Conservation (phyloP, 805 yeast species). For the Hanseniaspora singularis region DNA sequence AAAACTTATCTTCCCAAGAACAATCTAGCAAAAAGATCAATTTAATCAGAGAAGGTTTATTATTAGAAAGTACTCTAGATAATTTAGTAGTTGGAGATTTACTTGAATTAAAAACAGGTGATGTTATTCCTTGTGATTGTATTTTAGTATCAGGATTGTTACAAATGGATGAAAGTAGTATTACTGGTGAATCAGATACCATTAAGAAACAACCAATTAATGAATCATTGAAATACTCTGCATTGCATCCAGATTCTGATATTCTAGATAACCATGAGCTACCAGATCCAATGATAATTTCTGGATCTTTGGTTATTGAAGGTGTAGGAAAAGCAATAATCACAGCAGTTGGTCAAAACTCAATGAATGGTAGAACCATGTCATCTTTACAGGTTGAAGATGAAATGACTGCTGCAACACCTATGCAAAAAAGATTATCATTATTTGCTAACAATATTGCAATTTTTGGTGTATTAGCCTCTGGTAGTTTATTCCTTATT, state of each 20-base stretch:
- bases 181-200: slow-evolving; percentile 89
- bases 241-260: slow-evolving; percentile 22
- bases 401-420: slow-evolving; percentile 51
- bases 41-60: slow-evolving; percentile 58
- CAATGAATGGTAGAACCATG: slow-evolving; percentile 88
- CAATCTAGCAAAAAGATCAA: slow-evolving; percentile 61
- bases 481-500: slow-evolving; percentile 66
- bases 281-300: slow-evolving; percentile 73
- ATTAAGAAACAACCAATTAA: slow-evolving; percentile 54
- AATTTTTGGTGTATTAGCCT: slow-evolving; percentile 83
- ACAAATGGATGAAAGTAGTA: slow-evolving; percentile 82
- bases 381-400: slow-evolving; percentile 60
- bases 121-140: slow-evolving; percentile 81
- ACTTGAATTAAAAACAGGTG: slow-evolving; percentile 79
- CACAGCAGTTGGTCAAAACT: slow-evolving; percentile 81
- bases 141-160: slow-evolving; percentile 61
- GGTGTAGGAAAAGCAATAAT: slow-evolving; percentile 81
- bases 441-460: slow-evolving; percentile 85
- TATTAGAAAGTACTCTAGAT: slow-evolving; percentile 54
- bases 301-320: slow-evolving; percentile 77
- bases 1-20: slow-evolving; percentile 74
- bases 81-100: slow-evolving; percentile 82
- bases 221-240: slow-evolving; percentile 27
- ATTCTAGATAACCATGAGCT: slow-evolving; percentile 25
- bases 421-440: slow-evolving; percentile 72